phyloP scores from a whole-genome alignment of 1,284 basidiomycete genomes.

The Stygiomarasmius scandens region DNA sequence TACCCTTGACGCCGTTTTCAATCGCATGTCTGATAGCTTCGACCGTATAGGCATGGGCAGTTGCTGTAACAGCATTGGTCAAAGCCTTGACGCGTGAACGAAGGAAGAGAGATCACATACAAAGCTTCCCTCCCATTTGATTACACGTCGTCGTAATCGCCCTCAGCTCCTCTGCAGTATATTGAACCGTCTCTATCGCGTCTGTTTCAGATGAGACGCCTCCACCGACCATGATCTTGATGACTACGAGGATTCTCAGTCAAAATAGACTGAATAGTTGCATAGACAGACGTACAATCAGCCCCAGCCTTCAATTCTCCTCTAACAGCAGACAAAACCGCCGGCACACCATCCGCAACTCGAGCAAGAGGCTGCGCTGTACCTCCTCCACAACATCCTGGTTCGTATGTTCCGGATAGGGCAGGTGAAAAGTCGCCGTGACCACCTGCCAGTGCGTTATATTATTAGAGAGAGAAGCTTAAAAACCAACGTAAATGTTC shows the following conservation, averaged over 20 bases:
- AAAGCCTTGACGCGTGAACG: background rate
- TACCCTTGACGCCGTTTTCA: constrained; percentile 40
- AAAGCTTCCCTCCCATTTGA: constrained; percentile 43
- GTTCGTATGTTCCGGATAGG: constrained; percentile 22
- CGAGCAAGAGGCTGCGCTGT: constrained; percentile 33
- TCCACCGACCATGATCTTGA: constrained; percentile 47
- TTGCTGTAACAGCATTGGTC: constrained; percentile 23
- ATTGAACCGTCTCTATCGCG: constrained; percentile 49
- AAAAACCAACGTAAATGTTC: too few relatives aligned
- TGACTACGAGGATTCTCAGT: constrained; percentile 21
- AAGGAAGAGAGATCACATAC: constrained; percentile 19
- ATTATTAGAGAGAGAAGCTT: too few relatives aligned
- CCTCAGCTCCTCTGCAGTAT: constrained; percentile 45
- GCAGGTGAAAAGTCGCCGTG: constrained; percentile 41
- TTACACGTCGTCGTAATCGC: constrained; percentile 48
- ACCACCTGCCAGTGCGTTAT: too few relatives aligned
- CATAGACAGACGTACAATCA: constrained; percentile 29
- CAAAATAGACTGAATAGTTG: background rate
- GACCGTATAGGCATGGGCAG: constrained; percentile 42
- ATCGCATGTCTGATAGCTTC: constrained; percentile 43
- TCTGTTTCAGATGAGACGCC: constrained; percentile 49
- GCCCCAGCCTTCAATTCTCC: constrained; percentile 49
- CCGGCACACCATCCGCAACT: constrained; percentile 42
- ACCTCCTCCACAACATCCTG: constrained; percentile 46
- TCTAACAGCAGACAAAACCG: constrained; percentile 41